Percentiles rank a stretch among this genome's conserved stretches.
phyloP scores from a whole-genome alignment of 73 alveolate species.

The Paraurostyla sp. region DNA sequence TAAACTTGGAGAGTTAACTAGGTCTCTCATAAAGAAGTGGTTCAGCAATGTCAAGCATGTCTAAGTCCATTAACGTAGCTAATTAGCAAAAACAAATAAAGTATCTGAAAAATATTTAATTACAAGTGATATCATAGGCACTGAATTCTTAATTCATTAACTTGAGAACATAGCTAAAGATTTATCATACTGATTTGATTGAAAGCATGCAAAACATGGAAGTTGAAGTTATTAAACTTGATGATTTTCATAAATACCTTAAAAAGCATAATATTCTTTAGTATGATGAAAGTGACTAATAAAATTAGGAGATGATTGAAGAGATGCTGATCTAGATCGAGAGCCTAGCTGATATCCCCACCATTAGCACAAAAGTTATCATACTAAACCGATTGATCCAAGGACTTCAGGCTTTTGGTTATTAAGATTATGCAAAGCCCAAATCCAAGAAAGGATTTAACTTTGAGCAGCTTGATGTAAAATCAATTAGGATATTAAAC shows the following conservation, averaged over 20 bases:
- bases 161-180: background rate
- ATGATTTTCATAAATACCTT: background rate
- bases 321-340: conserved; percentile 26
- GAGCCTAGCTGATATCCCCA: background rate
- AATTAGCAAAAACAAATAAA: background rate
- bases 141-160: background rate
- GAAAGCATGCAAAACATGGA: background rate
- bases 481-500: conserved; percentile 16
- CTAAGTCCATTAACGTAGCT: background rate
- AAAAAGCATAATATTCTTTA: background rate
- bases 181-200: background rate
- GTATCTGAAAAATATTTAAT: conserved; percentile 13
- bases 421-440: background rate
- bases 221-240: conserved; percentile 45
- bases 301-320: conserved; percentile 14
- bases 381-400: background rate
- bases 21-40: conserved; percentile 40
- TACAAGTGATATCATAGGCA: background rate
- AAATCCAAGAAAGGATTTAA: conserved; percentile 16
- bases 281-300: background rate
- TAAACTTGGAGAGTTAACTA: background rate
- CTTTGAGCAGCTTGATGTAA: conserved; percentile 9
- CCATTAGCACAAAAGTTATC: background rate
- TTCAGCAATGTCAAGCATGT: background rate
- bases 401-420: conserved; percentile 36